These are phyloP conservation scores for Neurospora pannonica DNA, from an alignment of 495 filamentous ascomycete species.

Conservation along the genomic window DNA sequence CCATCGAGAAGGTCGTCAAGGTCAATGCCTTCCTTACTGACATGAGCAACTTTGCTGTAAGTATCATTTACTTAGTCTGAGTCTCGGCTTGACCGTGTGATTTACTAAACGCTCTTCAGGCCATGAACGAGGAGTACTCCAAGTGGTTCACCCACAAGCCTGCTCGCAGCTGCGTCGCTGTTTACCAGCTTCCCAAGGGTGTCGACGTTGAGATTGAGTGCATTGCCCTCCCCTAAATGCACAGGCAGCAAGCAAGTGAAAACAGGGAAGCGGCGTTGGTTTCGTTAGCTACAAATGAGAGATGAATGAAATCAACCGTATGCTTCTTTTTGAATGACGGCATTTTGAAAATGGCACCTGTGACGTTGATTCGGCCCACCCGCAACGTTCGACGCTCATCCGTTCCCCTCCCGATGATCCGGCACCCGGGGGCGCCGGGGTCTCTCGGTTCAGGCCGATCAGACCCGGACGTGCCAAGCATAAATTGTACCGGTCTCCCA, in stretches of 20 bases:
- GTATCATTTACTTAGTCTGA: neutral
- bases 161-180: constrained; percentile 86
- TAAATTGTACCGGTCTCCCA: neutral
- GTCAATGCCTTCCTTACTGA: constrained; percentile 75
- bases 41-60: constrained; percentile 66
- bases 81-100: neutral
- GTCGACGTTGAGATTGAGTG: constrained; percentile 92
- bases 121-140: constrained; percentile 84
- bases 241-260: neutral
- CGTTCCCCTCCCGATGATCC: neutral
- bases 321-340: neutral
- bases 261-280: neutral
- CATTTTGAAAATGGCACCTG: neutral
- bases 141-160: constrained; percentile 84
- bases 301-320: neutral
- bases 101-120: constrained; percentile 19
- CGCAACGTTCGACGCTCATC: neutral
- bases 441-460: neutral
- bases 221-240: constrained; percentile 57
- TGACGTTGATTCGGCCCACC: neutral
- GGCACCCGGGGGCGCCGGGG: neutral
- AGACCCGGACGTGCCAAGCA: neutral
- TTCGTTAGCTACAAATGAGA: constrained; percentile 7
- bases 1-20: constrained; percentile 68
- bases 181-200: constrained; percentile 80